Evolutionary conservation across 139 green algal genomes (phyloP), one percentile per base, ranked within the genome.

Genomic region (Chlamydomonas sphaeroides): DNA sequence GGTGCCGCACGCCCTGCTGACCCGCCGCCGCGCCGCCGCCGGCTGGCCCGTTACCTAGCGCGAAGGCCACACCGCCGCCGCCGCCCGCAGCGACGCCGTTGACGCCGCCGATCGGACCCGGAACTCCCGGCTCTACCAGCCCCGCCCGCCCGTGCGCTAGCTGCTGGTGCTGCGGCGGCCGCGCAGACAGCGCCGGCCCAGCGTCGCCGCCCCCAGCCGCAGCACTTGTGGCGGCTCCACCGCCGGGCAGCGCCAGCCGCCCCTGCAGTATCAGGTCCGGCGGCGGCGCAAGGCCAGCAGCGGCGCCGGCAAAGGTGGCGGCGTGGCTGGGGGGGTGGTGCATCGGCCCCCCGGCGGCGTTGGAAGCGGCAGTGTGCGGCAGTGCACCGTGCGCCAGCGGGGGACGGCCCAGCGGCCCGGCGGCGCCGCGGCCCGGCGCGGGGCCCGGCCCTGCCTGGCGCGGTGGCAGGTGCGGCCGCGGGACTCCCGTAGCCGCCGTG

Each of bases 231-330:
- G n/a, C n/a, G n/a, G 45, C 45, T 53, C 14, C 7, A 14, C 63
- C 71, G 23, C 71, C 71, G 20, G 63, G 71, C 35, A 32, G 56
- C 35, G 63, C 23, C 38, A 80, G 25, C 21, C 74, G 74, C 30
- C 74, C 74, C 20, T 71, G 74, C 59, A 80, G 59, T 1, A 80
- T 45, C 39, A 80, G 57, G 21, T 70, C 74, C 4, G 74, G 56
- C 25, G 59, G n/a, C n/a, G 59, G 41, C 30, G 39, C 10, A 1
- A 39, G 72, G 14, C n/a, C 38, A 21, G 35, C 21, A 26, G 53
- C 51, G 2, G 71, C 71, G 6, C 23, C 39, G 14, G 26, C 15
- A 11, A 32, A 53, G 10, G 32, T 3, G 2, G 56, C 2, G n/a
- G n/a, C n/a, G n/a, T n/a, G n/a, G n/a, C n/a, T n/a, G n/a, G n/a